Evolutionary conservation across 192 early-diverging fungal species (phyloP).

Genomic region (Coemansia sp.): DNA sequence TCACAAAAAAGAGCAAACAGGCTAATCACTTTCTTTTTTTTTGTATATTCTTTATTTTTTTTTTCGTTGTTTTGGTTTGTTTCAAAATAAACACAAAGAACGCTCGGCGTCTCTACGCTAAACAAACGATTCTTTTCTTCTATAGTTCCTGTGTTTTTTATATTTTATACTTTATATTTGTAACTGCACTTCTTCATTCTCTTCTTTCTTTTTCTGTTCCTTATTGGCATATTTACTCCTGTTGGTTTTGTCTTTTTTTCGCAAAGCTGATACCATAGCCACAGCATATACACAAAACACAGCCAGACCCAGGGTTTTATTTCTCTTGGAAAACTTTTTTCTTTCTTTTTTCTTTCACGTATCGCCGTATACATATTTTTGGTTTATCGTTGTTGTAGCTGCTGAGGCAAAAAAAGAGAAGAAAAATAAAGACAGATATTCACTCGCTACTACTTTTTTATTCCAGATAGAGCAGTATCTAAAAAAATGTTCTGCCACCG

Average conservation of each 20-base stretch:
- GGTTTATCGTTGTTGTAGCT: no score
- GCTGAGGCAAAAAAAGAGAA: not conserved
- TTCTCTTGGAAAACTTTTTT: not conserved
- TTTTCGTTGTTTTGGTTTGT: not conserved
- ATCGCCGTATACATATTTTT: not conserved
- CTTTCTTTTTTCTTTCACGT: not conserved
- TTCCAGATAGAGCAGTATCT: conserved; percentile 1
- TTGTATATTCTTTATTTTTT: not conserved
- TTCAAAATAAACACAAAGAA: not conserved
- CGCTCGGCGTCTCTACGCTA: not conserved
- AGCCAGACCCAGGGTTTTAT: not conserved
- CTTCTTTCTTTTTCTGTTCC: conserved; percentile 2
- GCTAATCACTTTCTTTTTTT: not conserved
- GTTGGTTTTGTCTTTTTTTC: no score
- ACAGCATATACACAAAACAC: not conserved
- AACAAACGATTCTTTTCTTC: not conserved
- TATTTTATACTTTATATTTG: conserved; percentile 2
- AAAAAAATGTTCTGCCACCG: conserved; percentile 44
- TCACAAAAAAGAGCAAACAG: not conserved
- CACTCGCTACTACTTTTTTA: not conserved
- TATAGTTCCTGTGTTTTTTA: conserved; percentile 12
- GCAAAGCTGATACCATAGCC: not conserved
- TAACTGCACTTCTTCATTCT: conserved; percentile 8
- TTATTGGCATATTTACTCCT: not conserved
- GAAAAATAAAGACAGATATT: not conserved